These are phyloP conservation scores for Exophiala dermatitidis DNA, from an alignment of 2,329 filamentous ascomycete genomes.

Conservation along the genomic window DNA sequence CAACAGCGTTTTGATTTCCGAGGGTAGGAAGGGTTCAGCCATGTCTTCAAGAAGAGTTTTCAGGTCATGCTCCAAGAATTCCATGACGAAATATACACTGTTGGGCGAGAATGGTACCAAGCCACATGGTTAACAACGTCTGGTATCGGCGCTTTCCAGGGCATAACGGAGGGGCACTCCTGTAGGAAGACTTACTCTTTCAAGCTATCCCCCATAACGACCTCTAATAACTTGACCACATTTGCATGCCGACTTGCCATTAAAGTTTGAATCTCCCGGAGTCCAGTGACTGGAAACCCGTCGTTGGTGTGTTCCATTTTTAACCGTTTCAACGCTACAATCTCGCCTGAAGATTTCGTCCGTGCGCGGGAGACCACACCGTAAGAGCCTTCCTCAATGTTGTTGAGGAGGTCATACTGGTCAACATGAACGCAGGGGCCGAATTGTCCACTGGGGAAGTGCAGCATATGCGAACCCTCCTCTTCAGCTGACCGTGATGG, in stretches of 20 bases:
- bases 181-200: constrained; percentile 45
- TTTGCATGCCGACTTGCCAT: constrained; percentile 73
- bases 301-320: constrained; percentile 73
- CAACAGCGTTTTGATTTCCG: constrained; percentile 85
- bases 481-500: constrained; percentile 25
- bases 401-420: constrained; percentile 85
- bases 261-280: constrained; percentile 89
- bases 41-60: constrained; percentile 90
- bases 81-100: constrained; percentile 88
- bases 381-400: constrained; percentile 96
- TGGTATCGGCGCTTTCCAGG: constrained; percentile 36
- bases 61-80: constrained; percentile 95
- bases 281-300: constrained; percentile 82
- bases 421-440: constrained; percentile 68
- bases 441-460: constrained; percentile 64
- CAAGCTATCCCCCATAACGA: constrained; percentile 65
- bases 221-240: constrained; percentile 72
- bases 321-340: constrained; percentile 88
- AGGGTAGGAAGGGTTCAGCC: constrained; percentile 85
- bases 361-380: constrained; percentile 84
- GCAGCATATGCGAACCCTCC: constrained; percentile 53
- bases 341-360: constrained; percentile 62
- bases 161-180: constrained; percentile 1
- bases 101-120: constrained; percentile 25
- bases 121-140: constrained; percentile 33